These are phyloP conservation scores for Colletotrichum chrysophilum DNA, from an alignment of 2,329 filamentous ascomycete genomes.

Conservation along the genomic window DNA sequence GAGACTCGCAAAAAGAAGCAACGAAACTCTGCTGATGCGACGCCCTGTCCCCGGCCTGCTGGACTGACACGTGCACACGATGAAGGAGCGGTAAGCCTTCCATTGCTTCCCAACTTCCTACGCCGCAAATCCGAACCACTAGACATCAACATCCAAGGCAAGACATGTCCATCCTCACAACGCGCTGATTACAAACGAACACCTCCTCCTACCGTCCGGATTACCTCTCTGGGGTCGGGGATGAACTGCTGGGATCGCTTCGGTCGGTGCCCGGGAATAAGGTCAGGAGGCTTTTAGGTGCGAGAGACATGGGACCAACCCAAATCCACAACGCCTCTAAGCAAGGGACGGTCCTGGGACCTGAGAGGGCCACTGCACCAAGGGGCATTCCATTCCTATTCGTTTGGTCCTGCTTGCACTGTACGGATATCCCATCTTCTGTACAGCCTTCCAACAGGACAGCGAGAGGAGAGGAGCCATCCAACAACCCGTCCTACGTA, in stretches of 20 bases:
- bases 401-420: not conserved
- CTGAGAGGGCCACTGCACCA: not conserved
- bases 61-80: not conserved
- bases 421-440: not conserved
- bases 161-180: not conserved
- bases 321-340: not conserved
- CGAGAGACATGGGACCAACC: not conserved
- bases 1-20: not conserved
- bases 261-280: not conserved
- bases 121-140: not conserved
- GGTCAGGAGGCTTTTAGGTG: not conserved
- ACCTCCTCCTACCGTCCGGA: not conserved
- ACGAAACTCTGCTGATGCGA: not conserved
- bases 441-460: not conserved
- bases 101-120: not conserved
- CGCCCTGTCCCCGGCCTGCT: not conserved
- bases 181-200: not conserved
- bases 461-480: not conserved
- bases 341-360: conserved; percentile 2
- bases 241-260: conserved; percentile 6
- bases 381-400: not conserved
- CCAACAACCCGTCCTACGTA: not conserved
- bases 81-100: not conserved
- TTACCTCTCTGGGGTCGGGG: not conserved
- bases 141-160: not conserved